Percentiles rank a stretch among this genome's conserved stretches.
phyloP scores from a whole-genome alignment of 2,329 filamentous ascomycete genomes.

The Monilinia fructicola region DNA sequence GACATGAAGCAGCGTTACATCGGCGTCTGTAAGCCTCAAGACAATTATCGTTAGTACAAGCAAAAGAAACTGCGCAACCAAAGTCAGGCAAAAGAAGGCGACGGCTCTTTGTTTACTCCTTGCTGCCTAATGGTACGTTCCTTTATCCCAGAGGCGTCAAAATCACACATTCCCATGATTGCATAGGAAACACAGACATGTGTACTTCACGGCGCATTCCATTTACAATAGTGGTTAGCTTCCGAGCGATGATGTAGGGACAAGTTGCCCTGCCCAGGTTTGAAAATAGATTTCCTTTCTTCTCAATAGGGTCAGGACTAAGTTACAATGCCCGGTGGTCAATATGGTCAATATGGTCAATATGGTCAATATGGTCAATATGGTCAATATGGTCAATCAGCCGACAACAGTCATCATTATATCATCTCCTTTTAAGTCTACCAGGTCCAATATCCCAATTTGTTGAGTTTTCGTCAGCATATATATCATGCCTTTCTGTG shows the following conservation, averaged over 20 bases:
- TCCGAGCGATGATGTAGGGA: slow-evolving; percentile 21
- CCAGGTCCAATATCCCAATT: not conserved
- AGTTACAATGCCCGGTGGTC: not conserved
- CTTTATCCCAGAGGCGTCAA: not conserved
- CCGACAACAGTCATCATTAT: not conserved
- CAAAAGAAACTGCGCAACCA: not conserved
- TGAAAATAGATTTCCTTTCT: slow-evolving; percentile 18
- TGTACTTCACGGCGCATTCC: not conserved
- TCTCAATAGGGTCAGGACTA: not conserved
- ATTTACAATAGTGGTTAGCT: slow-evolving; percentile 2
- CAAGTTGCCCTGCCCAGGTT: slow-evolving; percentile 21
- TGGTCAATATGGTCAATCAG: not conserved
- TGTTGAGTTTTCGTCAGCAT: not conserved
- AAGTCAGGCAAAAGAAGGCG: slow-evolving; percentile 15
- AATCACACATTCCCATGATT: not conserved
- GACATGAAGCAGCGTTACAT: slow-evolving; percentile 14
- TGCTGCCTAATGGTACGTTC: slow-evolving; percentile 18
- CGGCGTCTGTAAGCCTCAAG: slow-evolving; percentile 9
- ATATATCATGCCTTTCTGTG: slow-evolving; percentile 19
- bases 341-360: not conserved
- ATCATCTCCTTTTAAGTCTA: not conserved
- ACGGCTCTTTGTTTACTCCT: not conserved
- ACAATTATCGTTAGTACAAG: slow-evolving; percentile 3
- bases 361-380: not conserved
- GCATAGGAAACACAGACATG: not conserved